Evolutionary conservation across 1,139 yeast genomes (phyloP), one percentile per base, ranked within the genome.

Genomic region (Saccharomyces pastorianus): DNA sequence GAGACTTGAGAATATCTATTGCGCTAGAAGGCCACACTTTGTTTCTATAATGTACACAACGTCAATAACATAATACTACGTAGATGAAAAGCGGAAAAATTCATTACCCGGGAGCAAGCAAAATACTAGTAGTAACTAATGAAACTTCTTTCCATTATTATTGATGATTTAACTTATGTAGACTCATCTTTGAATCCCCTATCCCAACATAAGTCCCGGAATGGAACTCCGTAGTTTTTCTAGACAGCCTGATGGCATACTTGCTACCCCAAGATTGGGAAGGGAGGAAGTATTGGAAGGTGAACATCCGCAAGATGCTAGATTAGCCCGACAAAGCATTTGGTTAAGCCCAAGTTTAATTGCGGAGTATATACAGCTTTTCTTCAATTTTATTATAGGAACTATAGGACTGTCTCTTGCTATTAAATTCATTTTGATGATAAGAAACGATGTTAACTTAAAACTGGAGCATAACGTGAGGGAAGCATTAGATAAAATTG

Each of bases 361-460:
- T n/a, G 58, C 60, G 1, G 56, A 56, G 5, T 83, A 83, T 58
- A 64, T 84, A 20, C 88, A 84, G 61, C 61, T 83, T 5, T 46
- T 74, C 0, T 66, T 81, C 58, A 83, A 84, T 58, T 64, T 76
- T 2, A 57, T 74, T 0, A 76, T 81, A 1, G 71, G 80, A 6
- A 58, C 73, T 0, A 76, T 77, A 52, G 74, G 75, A 1, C 61
- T 78, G 2, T 77, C 75, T 57, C 55, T 83, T 13, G 63, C 76
- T 1, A 73, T 73, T 51, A 66, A 73, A 11, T 73, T 81, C 32
- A 67, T 83, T 3, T 65, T 65, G 49, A 74, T 84, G 7, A 73
- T 85, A 11, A 73, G 76, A 46, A 67, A 68, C 3, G 93, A 85
- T 64, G 81, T 85, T 23, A 70, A 74, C 17, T 65, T 70, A 54